These are phyloP conservation scores for Zygoascus sp. DNA, from an alignment of 1,139 yeast genomes.

Conservation along the genomic window DNA sequence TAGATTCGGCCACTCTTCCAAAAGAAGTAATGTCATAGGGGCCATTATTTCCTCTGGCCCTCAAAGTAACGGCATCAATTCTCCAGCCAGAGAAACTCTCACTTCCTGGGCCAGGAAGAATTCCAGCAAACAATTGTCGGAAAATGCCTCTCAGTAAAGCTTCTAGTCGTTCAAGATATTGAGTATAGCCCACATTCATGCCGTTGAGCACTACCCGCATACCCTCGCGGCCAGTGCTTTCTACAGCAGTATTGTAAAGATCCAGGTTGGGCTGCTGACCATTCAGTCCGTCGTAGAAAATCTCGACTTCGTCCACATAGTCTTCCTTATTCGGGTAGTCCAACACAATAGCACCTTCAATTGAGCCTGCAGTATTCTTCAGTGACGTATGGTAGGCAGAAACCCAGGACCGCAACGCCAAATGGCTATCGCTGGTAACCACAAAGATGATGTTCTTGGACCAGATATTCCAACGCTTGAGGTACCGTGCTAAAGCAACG, in stretches of 20 bases:
- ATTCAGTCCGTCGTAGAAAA: slow-evolving; percentile 81
- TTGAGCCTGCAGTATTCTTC: slow-evolving; percentile 90
- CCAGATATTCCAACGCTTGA: slow-evolving; percentile 87
- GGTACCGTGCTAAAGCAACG: slow-evolving; percentile 70
- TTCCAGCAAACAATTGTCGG: slow-evolving; percentile 67
- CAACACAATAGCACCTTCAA: slow-evolving; percentile 84
- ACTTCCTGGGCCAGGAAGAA: slow-evolving; percentile 57
- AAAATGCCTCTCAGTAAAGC: slow-evolving; percentile 62
- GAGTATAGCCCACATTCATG: slow-evolving; percentile 26
- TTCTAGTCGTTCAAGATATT: slow-evolving; percentile 51
- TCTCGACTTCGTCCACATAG: slow-evolving; percentile 66
- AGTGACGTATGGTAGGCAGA: slow-evolving; percentile 85
- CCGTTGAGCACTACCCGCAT: slow-evolving; percentile 66
- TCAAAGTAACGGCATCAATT: slow-evolving; percentile 80
- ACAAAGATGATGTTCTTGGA: slow-evolving; percentile 89
- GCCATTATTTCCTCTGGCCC: slow-evolving; percentile 57
- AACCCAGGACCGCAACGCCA: slow-evolving; percentile 81
- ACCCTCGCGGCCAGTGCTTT: slow-evolving; percentile 69
- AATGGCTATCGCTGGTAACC: slow-evolving; percentile 66
- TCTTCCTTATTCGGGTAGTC: slow-evolving; percentile 66
- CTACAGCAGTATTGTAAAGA: slow-evolving; percentile 72
- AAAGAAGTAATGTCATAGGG: slow-evolving; percentile 80
- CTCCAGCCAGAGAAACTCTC: slow-evolving; percentile 97
- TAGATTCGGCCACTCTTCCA: slow-evolving; percentile 85
- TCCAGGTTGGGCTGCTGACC: slow-evolving; percentile 96